Evolutionary conservation across 177 flowering plant genomes (phyloP).

Genomic region (Vitis hybrid): DNA sequence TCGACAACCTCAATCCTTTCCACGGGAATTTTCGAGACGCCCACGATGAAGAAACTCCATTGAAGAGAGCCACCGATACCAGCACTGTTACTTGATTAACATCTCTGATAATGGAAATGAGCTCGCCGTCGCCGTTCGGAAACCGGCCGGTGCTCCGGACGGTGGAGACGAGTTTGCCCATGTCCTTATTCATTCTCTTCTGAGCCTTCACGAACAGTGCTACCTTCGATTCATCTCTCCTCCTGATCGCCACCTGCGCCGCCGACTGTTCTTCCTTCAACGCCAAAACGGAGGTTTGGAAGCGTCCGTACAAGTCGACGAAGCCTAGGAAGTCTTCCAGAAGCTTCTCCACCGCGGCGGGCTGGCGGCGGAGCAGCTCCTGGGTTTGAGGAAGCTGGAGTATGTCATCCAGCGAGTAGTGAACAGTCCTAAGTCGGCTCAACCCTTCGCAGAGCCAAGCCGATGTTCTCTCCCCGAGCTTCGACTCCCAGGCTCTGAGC

Average conservation of each 20-base stretch:
- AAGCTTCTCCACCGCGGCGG: slow-evolving; percentile 49
- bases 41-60: slow-evolving; percentile 31
- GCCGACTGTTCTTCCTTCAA: slow-evolving; percentile 49
- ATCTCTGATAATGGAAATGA: slow-evolving; percentile 32
- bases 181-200: slow-evolving; percentile 48
- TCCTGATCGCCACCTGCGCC: slow-evolving; percentile 55
- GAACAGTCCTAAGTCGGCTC: slow-evolving; percentile 39
- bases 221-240: slow-evolving; percentile 39
- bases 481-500: slow-evolving; percentile 40
- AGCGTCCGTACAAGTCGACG: slow-evolving; percentile 60
- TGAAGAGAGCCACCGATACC: slow-evolving; percentile 51
- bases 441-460: slow-evolving; percentile 53
- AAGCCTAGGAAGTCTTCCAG: slow-evolving; percentile 61
- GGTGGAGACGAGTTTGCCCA: slow-evolving; percentile 37
- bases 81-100: slow-evolving; percentile 39
- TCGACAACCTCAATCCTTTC: slow-evolving; percentile 25
- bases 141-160: slow-evolving; percentile 22
- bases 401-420: slow-evolving; percentile 59
- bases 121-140: slow-evolving; percentile 35
- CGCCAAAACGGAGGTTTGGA: slow-evolving; percentile 43
- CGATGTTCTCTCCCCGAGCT: slow-evolving; percentile 25
- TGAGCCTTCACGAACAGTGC: slow-evolving; percentile 30
- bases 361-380: slow-evolving; percentile 38
- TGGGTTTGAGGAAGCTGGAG: slow-evolving; percentile 66
- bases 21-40: slow-evolving; percentile 24